Base-by-base conservation (phyloP, 208 protist genomes). In the Phytomonas francai region DNA sequence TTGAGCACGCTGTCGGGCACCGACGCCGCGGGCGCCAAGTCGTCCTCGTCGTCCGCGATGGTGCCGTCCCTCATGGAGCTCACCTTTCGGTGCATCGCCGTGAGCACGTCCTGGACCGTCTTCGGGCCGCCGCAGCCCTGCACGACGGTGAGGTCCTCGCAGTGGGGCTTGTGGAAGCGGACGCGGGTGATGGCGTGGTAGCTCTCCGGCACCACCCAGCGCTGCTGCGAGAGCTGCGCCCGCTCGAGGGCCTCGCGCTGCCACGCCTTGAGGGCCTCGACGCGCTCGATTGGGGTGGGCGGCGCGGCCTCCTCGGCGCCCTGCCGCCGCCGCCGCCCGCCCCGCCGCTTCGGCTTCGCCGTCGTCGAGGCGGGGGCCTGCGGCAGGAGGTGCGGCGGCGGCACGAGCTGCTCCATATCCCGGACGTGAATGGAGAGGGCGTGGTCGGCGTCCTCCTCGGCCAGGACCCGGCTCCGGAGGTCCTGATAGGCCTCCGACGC, bases 161-260 rank as follows among this genome's bases (percentile, higher is more conserved):
- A 80, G 28, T 76, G 70, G 0, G 80, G 78, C 51, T 88, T 74
- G 67, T 87, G 74, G 65, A 88, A 79, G 36, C 82, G 83, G 34
- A 92, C 79, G 22, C 85, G 86, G 0, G 86, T 95, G 63, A 95
- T 92, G 65, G 78, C 75, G 73, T 95, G 89, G 64, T 81, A 87
- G 59, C 75, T 65, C 11, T 76, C 72, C 0, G 83, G 76, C 7
- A 90, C 59, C 22, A 68, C 49, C 72, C 82, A 78, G 51, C 73
- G 73, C 12, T 74, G 65, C 62, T 90, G 82, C 27, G 88, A 81
- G 39, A 70, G 68, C 28, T 60, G 56, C 3, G 85, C 74, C 16
- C 70, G 72, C 29, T 70, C 59, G 22, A 57, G 33, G 11, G 88
- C 88, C 16, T 79, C 65, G 19, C 63, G 70, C 49, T 85, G 80